phyloP scores from a whole-genome alignment of 495 filamentous ascomycete species.

The Arthonia radiata region DNA sequence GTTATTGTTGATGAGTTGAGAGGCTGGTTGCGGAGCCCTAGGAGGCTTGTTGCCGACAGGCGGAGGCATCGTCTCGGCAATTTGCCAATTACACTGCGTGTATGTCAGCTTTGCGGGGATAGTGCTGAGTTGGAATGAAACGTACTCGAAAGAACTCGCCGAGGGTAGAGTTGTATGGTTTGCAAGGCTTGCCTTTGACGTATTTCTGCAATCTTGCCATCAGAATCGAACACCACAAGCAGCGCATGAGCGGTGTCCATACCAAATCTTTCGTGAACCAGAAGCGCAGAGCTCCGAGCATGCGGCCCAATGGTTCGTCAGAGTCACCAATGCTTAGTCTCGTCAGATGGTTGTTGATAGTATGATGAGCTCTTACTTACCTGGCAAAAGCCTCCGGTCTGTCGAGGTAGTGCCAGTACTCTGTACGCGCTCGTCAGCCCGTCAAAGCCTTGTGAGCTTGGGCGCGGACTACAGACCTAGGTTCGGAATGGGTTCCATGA shows the following conservation, averaged over 20 bases:
- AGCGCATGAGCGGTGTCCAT: constrained; percentile 5
- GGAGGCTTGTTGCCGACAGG: constrained; percentile 20
- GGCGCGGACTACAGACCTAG: constrained; percentile 27
- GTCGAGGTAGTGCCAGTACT: constrained; percentile 98
- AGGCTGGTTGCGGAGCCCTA: constrained; percentile 17
- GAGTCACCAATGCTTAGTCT: constrained; percentile 69
- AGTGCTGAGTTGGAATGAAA: constrained; percentile 3
- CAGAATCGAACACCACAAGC: constrained; percentile 1
- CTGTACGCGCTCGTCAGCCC: constrained; percentile 20
- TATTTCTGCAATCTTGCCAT: constrained; percentile 42
- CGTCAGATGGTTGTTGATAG: constrained; percentile 12
- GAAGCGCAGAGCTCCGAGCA: constrained; percentile 78
- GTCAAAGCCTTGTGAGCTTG: no score
- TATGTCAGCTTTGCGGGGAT: constrained; percentile 2
- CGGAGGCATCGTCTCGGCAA: constrained; percentile 36
- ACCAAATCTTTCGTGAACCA: constrained; percentile 97
- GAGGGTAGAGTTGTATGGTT: constrained; percentile 89
- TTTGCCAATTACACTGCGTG: constrained; percentile 71
- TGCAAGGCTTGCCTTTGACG: constrained; percentile 93
- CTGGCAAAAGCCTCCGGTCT: constrained; percentile 79
- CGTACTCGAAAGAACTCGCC: constrained; percentile 92
- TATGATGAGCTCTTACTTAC: constrained; percentile 16
- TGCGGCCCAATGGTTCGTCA: constrained; percentile 70
- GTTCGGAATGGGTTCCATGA: constrained; percentile 87
- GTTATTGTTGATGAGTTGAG: no score